Percentiles rank a stretch among this genome's conserved stretches.
Conservation (phyloP, 1,284 basidiomycete species). For the Tausonia pullulans region DNA sequence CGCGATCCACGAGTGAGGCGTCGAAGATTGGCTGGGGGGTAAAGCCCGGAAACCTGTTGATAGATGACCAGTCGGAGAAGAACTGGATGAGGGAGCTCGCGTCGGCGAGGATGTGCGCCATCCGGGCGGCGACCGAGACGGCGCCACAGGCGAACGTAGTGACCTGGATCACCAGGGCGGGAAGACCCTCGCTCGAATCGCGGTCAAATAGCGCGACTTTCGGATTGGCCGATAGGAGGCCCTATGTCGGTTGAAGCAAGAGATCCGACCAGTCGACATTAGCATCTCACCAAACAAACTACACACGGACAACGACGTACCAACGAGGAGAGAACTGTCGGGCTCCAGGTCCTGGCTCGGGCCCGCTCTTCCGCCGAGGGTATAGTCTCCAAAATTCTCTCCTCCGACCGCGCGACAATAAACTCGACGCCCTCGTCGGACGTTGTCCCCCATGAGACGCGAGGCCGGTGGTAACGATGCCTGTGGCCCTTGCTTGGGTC, state of each 20-base stretch:
- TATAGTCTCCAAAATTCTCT: too few species aligned
- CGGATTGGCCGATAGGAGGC: conserved; percentile 21
- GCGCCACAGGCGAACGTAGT: conserved; percentile 28
- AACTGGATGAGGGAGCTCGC: conserved; percentile 36
- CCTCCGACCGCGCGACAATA: too few species aligned
- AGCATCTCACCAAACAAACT: too few species aligned
- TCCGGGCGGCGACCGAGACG: conserved; percentile 29
- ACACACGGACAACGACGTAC: too few species aligned
- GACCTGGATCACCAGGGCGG: conserved; percentile 33
- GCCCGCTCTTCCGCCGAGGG: neutral
- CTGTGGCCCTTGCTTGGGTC: too few species aligned
- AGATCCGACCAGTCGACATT: conserved; percentile 17
- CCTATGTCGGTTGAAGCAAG: conserved; percentile 16
- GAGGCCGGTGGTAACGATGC: too few species aligned
- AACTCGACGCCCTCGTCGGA: too few species aligned
- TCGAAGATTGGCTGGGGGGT: conserved; percentile 29
- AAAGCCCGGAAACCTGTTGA: conserved; percentile 23
- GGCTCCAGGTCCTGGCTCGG: conserved; percentile 17
- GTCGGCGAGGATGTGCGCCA: conserved; percentile 36
- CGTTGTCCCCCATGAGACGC: too few species aligned
- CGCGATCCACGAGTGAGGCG: conserved; percentile 33
- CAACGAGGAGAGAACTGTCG: neutral
- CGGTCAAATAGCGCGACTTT: conserved; percentile 29
- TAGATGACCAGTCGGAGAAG: conserved; percentile 35
- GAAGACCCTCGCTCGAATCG: conserved; percentile 16